Evolutionary conservation across 768 basidiomycete species (phyloP).

Genomic region (Lactarius trivialis): DNA sequence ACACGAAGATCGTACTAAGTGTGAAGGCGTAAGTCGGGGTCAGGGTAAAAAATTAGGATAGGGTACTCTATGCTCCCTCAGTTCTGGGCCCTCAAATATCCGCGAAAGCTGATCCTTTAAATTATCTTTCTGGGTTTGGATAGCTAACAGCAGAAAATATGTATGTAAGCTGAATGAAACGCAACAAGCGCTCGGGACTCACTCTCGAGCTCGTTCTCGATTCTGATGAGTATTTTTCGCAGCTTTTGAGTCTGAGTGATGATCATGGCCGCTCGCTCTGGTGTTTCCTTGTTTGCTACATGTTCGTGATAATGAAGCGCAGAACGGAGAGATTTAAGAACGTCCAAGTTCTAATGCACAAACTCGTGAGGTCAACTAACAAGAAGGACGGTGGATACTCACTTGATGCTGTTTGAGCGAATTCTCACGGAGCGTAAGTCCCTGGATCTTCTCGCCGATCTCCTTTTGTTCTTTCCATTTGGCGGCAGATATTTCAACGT

Average conservation of each 20-base stretch:
- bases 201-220: slow-evolving; percentile 55
- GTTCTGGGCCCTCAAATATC: slow-evolving; percentile 56
- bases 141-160: slow-evolving; percentile 34
- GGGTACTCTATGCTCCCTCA: slow-evolving; percentile 54
- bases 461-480: slow-evolving; percentile 34
- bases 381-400: neutral
- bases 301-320: slow-evolving; percentile 67
- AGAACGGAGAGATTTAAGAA: slow-evolving; percentile 53
- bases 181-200: slow-evolving; percentile 12
- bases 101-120: slow-evolving; percentile 40
- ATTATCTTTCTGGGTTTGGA: slow-evolving; percentile 42
- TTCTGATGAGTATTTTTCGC: slow-evolving; percentile 42
- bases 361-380: neutral
- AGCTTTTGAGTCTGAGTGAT: slow-evolving; percentile 44
- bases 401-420: slow-evolving; percentile 52
- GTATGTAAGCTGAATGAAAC: neutral
- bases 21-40: neutral
- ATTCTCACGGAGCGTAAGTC: slow-evolving; percentile 40
- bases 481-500: slow-evolving; percentile 38
- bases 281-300: slow-evolving; percentile 46
- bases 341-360: slow-evolving; percentile 49
- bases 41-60: neutral
- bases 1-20: slow-evolving; percentile 74
- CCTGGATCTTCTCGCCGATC: slow-evolving; percentile 43
- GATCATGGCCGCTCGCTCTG: slow-evolving; percentile 40